Base-by-base conservation (phyloP, 2,329 filamentous ascomycete species). In the Monilinia fructicola region DNA sequence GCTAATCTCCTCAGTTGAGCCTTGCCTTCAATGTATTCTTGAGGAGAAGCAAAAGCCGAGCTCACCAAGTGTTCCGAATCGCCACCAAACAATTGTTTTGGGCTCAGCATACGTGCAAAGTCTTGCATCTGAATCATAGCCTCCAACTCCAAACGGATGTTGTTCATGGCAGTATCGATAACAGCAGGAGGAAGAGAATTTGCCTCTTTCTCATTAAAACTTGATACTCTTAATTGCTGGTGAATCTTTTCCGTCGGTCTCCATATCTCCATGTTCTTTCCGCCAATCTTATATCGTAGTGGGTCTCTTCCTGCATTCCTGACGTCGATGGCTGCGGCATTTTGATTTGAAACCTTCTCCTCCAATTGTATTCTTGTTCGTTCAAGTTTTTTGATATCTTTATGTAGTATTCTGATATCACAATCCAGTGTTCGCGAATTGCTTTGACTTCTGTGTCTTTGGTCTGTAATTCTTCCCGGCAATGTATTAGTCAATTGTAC, bases 41-140 rank as follows among this genome's bases (percentile, higher is more conserved):
- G 11, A 18, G 11, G 5, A 42, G 46, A 31, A 28, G 18, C 38
- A n/a, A 62, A 62, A 28, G 56, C 56, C 12, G 40, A 56, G 21
- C 28, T 50, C 4, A 65, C 23, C 40, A 69, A 28, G n/a, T 58
- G 28, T 31, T 40, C 40, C 9, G 66, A 18, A 23, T 67, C 44
- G 16, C 28, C 60, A n/a, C 23, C 38, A n/a, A 61, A 54, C 53
- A 28, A 52, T 5, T 44, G n/a, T 6, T 28, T 28, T 11, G 40
- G 53, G 38, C 56, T 58, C n/a, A 14, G 46, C 35, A 26, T n/a
- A 2, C n/a, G 16, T 4, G 16, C 3, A 16, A 28, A 31, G 6
- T 62, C 38, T 48, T 65, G 40, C 11, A 60, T 44, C 18, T 67
- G 26, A 42, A 60, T 66, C 28, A 54, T 63, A 46, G 62, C 65